Evolutionary conservation across 805 yeast species (phyloP).

Genomic region (Saccharomycopsis olivae): DNA sequence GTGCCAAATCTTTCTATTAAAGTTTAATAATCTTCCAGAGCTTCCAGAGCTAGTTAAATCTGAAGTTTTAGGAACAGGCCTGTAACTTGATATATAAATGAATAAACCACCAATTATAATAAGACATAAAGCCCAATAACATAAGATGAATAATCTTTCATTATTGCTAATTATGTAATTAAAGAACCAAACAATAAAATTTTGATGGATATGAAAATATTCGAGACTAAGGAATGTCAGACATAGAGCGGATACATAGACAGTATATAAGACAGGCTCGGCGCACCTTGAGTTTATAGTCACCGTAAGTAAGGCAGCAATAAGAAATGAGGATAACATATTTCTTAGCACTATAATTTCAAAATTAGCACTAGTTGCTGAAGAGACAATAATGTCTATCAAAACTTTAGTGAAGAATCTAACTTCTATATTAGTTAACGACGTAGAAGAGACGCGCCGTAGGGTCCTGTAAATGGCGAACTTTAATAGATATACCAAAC

Average conservation of each 20-base stretch:
- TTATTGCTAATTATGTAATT: slow-evolving; percentile 1
- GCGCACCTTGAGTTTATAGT: neutral
- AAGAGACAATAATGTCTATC: slow-evolving; percentile 1
- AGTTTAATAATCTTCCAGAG: neutral
- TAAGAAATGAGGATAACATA: neutral
- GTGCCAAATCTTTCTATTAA: slow-evolving; percentile 85
- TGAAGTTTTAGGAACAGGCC: neutral
- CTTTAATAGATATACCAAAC: too few species aligned
- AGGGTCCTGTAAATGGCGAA: too few species aligned
- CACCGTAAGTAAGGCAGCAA: neutral
- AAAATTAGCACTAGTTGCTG: neutral
- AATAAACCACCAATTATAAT: neutral
- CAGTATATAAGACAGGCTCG: neutral
- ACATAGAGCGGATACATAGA: neutral
- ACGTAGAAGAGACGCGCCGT: too few species aligned
- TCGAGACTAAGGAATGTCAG: neutral
- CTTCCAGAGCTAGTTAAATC: neutral
- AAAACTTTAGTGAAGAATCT: slow-evolving; percentile 6
- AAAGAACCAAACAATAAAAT: slow-evolving; percentile 13
- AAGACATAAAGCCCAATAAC: slow-evolving; percentile 4
- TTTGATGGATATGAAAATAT: slow-evolving; percentile 1
- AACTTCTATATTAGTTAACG: slow-evolving; percentile 6
- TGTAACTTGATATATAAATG: too few species aligned
- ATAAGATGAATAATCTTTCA: neutral
- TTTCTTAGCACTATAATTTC: neutral